These are phyloP conservation scores for Globisporangium spinosum DNA, from an alignment of 352 stramenopile species.

Conservation along the genomic window DNA sequence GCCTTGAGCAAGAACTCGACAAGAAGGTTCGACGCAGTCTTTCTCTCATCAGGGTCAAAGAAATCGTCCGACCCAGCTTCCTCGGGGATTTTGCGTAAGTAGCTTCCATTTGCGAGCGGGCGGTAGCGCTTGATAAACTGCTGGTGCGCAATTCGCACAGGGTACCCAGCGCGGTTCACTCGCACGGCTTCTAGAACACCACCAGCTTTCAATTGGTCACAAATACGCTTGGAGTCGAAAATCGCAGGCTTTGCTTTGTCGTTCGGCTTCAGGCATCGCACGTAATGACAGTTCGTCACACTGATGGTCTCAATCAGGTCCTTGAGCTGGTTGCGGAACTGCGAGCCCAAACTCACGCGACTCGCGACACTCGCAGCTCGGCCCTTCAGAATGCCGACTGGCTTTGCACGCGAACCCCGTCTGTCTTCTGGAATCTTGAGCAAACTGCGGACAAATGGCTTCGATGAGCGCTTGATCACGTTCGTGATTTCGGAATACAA, in stretches of 20 bases:
- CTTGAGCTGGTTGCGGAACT: slow-evolving; percentile 93
- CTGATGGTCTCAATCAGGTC: slow-evolving; percentile 93
- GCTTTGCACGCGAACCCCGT: slow-evolving; percentile 21
- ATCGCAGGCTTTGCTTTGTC: slow-evolving; percentile 86
- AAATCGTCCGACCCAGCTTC: slow-evolving; percentile 39
- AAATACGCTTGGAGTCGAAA: slow-evolving; percentile 90
- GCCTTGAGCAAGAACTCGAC: slow-evolving; percentile 68
- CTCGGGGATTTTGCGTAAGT: slow-evolving; percentile 63
- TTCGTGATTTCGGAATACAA: slow-evolving; percentile 82
- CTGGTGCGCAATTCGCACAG: slow-evolving; percentile 93
- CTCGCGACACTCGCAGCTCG: slow-evolving; percentile 31
- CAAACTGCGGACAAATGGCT: slow-evolving; percentile 64
- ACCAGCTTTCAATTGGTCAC: slow-evolving; percentile 96
- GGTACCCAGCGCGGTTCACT: slow-evolving; percentile 96
- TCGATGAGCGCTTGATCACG: slow-evolving; percentile 66
- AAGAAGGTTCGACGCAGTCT: slow-evolving; percentile 47
- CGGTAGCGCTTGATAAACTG: slow-evolving; percentile 91
- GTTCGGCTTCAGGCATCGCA: slow-evolving; percentile 99
- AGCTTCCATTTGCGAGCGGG: slow-evolving; percentile 62
- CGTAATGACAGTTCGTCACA: slow-evolving; percentile 94
- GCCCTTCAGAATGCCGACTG: slow-evolving; percentile 30
- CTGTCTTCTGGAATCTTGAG: slow-evolving; percentile 27
- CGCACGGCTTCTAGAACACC: slow-evolving; percentile 99
- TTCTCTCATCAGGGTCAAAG: slow-evolving; percentile 55
- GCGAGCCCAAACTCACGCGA: slow-evolving; percentile 67